A percentile compares a stretch with the other conserved stretches of the same genome.
Conservation (phyloP, 495 filamentous ascomycete genomes). For the Cercophora scortea region DNA sequence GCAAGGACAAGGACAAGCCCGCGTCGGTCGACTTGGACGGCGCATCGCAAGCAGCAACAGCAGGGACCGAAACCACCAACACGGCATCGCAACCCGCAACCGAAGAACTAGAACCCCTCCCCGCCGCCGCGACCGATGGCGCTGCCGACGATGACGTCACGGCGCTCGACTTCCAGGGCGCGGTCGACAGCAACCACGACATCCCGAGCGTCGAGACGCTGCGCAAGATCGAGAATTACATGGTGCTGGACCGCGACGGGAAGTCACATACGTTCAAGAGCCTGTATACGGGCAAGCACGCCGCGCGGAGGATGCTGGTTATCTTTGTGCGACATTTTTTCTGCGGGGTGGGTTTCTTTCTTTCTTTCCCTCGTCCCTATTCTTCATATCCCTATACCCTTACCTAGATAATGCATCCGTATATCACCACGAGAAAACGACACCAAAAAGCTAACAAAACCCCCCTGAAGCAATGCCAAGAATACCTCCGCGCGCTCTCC, state of each 20-base stretch:
- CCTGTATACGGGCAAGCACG: conserved; percentile 53
- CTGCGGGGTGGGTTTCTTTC: conserved; percentile 59
- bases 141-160: conserved; percentile 9
- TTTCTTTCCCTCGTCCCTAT: neutral
- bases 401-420: neutral
- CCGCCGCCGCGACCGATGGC: neutral
- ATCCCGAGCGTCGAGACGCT: conserved; percentile 42
- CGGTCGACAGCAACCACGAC: conserved; percentile 42
- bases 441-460: neutral
- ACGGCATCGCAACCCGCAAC: neutral
- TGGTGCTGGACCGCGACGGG: conserved; percentile 57
- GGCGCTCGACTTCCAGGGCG: conserved; percentile 36
- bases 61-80: neutral
- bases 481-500: conserved; percentile 62
- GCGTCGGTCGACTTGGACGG: too few species aligned
- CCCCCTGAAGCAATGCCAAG: conserved; percentile 58
- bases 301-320: conserved; percentile 52
- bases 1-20: too few species aligned
- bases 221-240: conserved; percentile 45
- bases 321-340: conserved; percentile 88
- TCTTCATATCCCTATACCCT: neutral
- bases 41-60: too few species aligned
- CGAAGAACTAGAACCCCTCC: neutral
- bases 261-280: conserved; percentile 57
- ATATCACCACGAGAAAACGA: too few species aligned